Conservation (phyloP, 371 early-diverging fungal species). For the Mucor saturninus region DNA sequence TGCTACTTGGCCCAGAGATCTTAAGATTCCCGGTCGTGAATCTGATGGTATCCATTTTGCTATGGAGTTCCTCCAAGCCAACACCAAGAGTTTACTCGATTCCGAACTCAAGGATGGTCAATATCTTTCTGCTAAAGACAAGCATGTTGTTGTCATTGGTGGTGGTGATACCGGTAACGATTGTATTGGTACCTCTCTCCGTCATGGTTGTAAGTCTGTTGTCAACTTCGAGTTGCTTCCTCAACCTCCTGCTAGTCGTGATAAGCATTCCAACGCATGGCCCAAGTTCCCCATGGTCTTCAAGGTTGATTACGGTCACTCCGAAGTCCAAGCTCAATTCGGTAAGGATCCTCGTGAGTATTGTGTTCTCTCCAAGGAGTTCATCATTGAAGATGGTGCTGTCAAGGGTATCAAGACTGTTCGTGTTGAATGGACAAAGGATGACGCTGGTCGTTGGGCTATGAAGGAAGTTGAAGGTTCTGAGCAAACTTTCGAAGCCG, state of each 20-base stretch:
- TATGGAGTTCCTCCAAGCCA: conserved; percentile 94
- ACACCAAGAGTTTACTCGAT: conserved; percentile 87
- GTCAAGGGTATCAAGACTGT: conserved; percentile 93
- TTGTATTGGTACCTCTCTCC: conserved; percentile 92
- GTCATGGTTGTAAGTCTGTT: conserved; percentile 90
- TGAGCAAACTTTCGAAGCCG: conserved; percentile 85
- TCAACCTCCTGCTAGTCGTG: conserved; percentile 83
- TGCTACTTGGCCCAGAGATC: conserved; percentile 96
- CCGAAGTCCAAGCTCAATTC: conserved; percentile 84
- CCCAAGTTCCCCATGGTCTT: conserved; percentile 94
- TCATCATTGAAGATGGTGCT: conserved; percentile 84
- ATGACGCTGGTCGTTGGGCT: conserved; percentile 77
- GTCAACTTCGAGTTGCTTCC: conserved; percentile 96
- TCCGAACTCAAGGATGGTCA: conserved; percentile 71
- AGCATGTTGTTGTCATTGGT: conserved; percentile 96
- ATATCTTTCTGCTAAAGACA: conserved; percentile 88
- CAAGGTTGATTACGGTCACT: conserved; percentile 96
- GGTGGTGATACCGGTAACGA: conserved; percentile 98
- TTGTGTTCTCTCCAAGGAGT: conserved; percentile 90
- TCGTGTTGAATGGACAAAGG: conserved; percentile 93
- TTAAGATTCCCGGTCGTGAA: conserved; percentile 86
- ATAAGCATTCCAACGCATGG: conserved; percentile 90
- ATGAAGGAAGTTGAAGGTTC: conserved; percentile 88
- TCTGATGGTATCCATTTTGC: conserved; percentile 95
- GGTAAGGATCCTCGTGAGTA: conserved; percentile 94